These are phyloP conservation scores for Kodamaea sp. DNA, from an alignment of 1,139 yeast species.

Conservation along the genomic window DNA sequence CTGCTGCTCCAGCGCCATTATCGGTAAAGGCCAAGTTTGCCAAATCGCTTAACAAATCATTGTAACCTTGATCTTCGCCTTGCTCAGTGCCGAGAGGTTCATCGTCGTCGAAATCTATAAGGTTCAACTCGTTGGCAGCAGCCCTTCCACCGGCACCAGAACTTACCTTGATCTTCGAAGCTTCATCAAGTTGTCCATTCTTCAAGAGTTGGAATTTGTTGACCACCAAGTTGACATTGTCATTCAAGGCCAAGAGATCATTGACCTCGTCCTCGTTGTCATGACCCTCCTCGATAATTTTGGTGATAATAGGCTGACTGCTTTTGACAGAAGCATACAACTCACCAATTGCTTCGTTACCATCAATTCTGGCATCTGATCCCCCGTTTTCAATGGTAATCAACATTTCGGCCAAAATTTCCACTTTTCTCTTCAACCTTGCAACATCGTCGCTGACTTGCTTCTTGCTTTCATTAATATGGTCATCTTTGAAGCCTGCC, in stretches of 20 bases:
- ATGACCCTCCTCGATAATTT: constrained; percentile 76
- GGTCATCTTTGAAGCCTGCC: constrained; percentile 95
- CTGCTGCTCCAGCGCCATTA: constrained; percentile 11
- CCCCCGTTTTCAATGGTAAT: constrained; percentile 49
- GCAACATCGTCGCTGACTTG: constrained; percentile 84
- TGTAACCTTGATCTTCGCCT: constrained; percentile 52
- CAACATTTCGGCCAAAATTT: constrained; percentile 87
- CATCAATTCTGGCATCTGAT: constrained; percentile 43
- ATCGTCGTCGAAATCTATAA: constrained; percentile 75
- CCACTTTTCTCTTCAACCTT: constrained; percentile 84
- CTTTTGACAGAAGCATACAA: constrained; percentile 77
- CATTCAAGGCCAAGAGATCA: constrained; percentile 70
- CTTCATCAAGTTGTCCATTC: constrained; percentile 63
- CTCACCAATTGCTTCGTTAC: constrained; percentile 75
- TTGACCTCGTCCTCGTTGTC: constrained; percentile 65
- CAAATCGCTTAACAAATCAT: constrained; percentile 72
- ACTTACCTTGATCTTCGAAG: constrained; percentile 52
- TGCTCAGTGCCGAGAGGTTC: constrained; percentile 38
- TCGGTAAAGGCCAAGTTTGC: constrained; percentile 57
- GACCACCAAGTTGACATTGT: constrained; percentile 69
- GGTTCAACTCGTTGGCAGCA: constrained; percentile 48
- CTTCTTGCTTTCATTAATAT: constrained; percentile 65
- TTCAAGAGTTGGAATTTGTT: constrained; percentile 67
- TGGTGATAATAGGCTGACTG: constrained; percentile 85
- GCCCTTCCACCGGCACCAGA: constrained; percentile 34